Conservation (phyloP, 805 yeast genomes). For the Ogataea glucozyma region DNA sequence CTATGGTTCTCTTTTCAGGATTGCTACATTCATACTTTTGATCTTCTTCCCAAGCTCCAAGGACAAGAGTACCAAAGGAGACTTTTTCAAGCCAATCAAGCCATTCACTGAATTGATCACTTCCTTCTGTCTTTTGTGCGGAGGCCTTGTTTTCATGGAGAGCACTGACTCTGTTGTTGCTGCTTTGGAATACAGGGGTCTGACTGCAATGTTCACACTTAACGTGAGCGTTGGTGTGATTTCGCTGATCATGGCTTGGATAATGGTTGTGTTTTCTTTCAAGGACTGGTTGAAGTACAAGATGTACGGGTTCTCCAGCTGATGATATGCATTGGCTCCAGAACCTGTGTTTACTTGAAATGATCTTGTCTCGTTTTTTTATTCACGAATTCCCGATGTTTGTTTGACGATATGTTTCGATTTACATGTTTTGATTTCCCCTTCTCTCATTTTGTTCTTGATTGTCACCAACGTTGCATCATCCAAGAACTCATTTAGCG, state of each 20-base stretch:
- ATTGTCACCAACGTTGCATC: not conserved
- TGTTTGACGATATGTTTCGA: not conserved
- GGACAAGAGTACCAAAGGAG: conserved; percentile 19
- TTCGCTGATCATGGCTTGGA: conserved; percentile 86
- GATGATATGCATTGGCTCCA: not conserved
- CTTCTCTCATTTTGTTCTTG: not conserved
- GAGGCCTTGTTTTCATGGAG: conserved; percentile 92
- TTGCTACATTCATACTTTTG: conserved; percentile 59
- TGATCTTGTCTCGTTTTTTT: not conserved
- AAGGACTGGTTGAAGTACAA: conserved; percentile 48
- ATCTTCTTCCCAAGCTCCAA: conserved; percentile 42
- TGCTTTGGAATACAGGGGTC: conserved; percentile 79
- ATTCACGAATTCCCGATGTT: not conserved
- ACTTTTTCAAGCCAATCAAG: conserved; percentile 48
- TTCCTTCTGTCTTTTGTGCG: conserved; percentile 77
- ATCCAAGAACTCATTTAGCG: not conserved
- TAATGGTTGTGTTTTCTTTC: conserved; percentile 65
- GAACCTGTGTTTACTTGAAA: not conserved
- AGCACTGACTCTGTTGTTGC: conserved; percentile 83
- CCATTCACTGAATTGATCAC: conserved; percentile 87
- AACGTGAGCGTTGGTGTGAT: conserved; percentile 81
- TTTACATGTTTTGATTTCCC: not conserved
- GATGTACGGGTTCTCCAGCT: conserved; percentile 11
- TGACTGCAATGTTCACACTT: conserved; percentile 86
- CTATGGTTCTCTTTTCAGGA: conserved; percentile 78